Conservation (phyloP, 345 rosid genomes). For the Lenwebbia sp. region DNA sequence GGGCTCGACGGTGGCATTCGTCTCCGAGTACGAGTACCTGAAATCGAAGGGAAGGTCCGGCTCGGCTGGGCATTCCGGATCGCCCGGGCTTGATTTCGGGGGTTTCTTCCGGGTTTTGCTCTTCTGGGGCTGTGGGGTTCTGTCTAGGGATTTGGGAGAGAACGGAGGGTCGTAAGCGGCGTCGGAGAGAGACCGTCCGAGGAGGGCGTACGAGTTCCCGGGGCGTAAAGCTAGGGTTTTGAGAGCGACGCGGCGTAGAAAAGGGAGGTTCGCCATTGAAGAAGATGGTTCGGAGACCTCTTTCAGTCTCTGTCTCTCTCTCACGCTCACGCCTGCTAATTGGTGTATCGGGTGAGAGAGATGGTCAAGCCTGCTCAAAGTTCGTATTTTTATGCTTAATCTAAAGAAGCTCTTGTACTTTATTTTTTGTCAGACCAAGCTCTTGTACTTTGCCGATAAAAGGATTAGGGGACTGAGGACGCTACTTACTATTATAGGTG, state of each 20-base stretch:
- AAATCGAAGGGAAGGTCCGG: slow-evolving; percentile 84
- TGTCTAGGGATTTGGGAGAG: slow-evolving; percentile 14
- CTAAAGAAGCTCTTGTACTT: neutral
- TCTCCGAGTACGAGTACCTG: slow-evolving; percentile 72
- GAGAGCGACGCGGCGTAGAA: neutral
- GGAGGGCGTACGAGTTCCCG: neutral
- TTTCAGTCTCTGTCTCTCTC: neutral
- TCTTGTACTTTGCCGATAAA: too few species aligned
- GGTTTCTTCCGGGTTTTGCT: slow-evolving; percentile 3
- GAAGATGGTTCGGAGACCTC: neutral
- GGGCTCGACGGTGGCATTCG: slow-evolving; percentile 39
- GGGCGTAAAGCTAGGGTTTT: neutral
- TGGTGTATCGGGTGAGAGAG: neutral
- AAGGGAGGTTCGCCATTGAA: neutral
- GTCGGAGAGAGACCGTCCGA: slow-evolving; percentile 3
- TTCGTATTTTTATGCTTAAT: neutral
- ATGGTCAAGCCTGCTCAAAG: neutral
- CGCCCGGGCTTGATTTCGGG: neutral
- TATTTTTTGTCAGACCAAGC: too few species aligned
- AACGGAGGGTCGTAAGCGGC: slow-evolving; percentile 10
- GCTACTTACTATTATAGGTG: too few species aligned
- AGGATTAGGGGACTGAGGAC: too few species aligned
- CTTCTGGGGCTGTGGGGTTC: slow-evolving; percentile 1
- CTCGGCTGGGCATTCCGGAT: slow-evolving; percentile 5
- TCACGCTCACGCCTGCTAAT: neutral